Base-by-base conservation (phyloP, 805 yeast species). In the Zygosaccharomyces pseudorouxii region DNA sequence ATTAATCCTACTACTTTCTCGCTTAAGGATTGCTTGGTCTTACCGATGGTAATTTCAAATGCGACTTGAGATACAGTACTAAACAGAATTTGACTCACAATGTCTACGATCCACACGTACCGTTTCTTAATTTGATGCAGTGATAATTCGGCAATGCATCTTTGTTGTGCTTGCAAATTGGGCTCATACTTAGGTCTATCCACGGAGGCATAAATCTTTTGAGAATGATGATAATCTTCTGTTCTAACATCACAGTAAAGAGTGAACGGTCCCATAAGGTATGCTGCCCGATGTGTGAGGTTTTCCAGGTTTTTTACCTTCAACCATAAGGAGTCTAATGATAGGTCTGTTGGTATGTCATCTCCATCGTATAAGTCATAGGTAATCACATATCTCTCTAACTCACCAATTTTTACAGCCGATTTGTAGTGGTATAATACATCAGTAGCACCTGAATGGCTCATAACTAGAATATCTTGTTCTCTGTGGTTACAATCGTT, bases 101-200 rank as follows among this genome's bases (percentile, higher is more conserved):
- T 78, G 61, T 86, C 93, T 2, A 86, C 78, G 1, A 76, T 66
- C 95, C 95, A 86, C 5, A 72, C 73, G 56, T 85, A 81, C 20
- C 70, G 67, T 8, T 72, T 67, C 55, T 81, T 79, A 30, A 84
- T 67, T 2, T 80, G 81, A 63, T 84, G 89, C 55, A 86, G 69
- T 5, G 86, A 76, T 28, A 86, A 60, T 54, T 84, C 86, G 2
- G 79, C 78, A 23, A 69, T 68, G 47, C 82, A 74, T 11, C 78
- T 69, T 59, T 84, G 89, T 5, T 86, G 86, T 0, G 95, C 84
- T 38, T 76, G 75, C 28, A 86, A 57, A 59, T 82, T 86, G 0
- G 92, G 84, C 57, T 85, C 89, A 60, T 76, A 86, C 23, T 70
- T 69, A 0, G 95, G 95, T 56, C 84, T 89, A 60, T 86, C 90